Evolutionary conservation across 75 land plant species (phyloP), one percentile per base, ranked within the genome.

Genomic region (Isoetes taiwanensis): DNA sequence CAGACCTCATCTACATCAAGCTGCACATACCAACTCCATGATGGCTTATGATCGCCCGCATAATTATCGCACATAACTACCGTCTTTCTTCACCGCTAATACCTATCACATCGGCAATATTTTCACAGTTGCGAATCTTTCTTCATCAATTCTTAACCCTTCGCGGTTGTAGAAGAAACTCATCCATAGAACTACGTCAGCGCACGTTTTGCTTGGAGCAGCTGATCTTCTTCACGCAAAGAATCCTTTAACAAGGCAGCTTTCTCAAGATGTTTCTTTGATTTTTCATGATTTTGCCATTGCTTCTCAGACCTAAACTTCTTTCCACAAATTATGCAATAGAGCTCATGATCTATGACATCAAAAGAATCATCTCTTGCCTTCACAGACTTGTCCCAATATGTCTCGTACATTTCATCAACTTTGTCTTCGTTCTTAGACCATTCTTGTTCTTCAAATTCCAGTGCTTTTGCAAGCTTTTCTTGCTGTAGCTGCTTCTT

Each of bases 241-340:
- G 79, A 25, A 16, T 77, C 77, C 66, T 75, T 77, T 40, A 93
- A 62, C 52, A 83, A 80, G 0, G 70, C 69, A 11, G 76, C 78
- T 41, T 71, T 79, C 64, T 81, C 90, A 56, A 73, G 65, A 33
- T 93, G 98, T 72, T 93, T 93, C 76, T 88, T 93, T 1, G 98
- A 93, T 73, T 82, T 74, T 74, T 93, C 98, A 32, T 93, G 98
- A 41, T 93, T 93, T 58, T 76, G 73, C 98, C 96, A 88, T 46
- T 93, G 98, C 83, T 93, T 84, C 12, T 79, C 83, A 6, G 90
- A 84, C 71, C 73, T 81, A 40, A 89, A 89, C 41, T 76, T 82
- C 80, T 88, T 88, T 37, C 67, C 69, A 34, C 95, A 88, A 16
- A 72, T 65, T 53, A 85, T 74, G 39, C 95, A 88, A 54, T 85